Evolutionary conservation across 1,139 yeast species (phyloP).

Genomic region (Magnusiomyces paraingens): DNA sequence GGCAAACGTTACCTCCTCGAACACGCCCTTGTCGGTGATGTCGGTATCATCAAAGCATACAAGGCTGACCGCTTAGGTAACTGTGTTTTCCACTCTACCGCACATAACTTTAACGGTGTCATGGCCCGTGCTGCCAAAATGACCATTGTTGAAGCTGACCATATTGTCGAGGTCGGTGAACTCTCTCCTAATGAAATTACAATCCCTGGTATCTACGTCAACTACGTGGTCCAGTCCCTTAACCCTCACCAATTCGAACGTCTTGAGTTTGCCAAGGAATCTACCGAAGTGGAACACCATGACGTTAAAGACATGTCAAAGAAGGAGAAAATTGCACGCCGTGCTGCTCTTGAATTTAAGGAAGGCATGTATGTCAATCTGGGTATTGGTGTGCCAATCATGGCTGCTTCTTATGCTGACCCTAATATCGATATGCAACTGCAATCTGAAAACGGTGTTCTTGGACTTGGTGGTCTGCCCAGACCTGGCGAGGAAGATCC

Average conservation of each 20-base stretch:
- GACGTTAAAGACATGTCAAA: slow-evolving; percentile 17
- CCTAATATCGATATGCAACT: slow-evolving; percentile 34
- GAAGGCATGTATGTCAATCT: slow-evolving; percentile 40
- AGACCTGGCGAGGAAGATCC: slow-evolving; percentile 39
- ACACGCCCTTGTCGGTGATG: slow-evolving; percentile 39
- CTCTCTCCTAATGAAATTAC: slow-evolving; percentile 39
- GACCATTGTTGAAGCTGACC: slow-evolving; percentile 42
- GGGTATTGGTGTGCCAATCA: slow-evolving; percentile 44
- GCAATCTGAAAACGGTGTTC: slow-evolving; percentile 43
- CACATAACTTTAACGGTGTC: slow-evolving; percentile 39
- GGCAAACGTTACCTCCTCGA: slow-evolving; percentile 38
- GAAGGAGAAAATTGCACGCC: slow-evolving; percentile 36
- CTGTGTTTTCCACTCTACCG: slow-evolving; percentile 40
- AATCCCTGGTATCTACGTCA: slow-evolving; percentile 39
- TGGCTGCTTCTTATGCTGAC: slow-evolving; percentile 39
- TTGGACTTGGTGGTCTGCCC: slow-evolving; percentile 43
- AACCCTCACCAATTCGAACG: slow-evolving; percentile 38
- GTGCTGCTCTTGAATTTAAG: slow-evolving; percentile 40
- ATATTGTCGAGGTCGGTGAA: slow-evolving; percentile 39
- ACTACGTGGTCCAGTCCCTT: slow-evolving; percentile 34
- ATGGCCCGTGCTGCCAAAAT: slow-evolving; percentile 39
- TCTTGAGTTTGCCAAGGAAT: slow-evolving; percentile 22
- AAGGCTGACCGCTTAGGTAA: slow-evolving; percentile 40
- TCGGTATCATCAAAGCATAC: slow-evolving; percentile 39
- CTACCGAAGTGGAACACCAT: slow-evolving; percentile 10